Evolutionary conservation across 352 stramenopile species (phyloP), one percentile per base, ranked within the genome.

Genomic region (Phytopythium sindhum): DNA sequence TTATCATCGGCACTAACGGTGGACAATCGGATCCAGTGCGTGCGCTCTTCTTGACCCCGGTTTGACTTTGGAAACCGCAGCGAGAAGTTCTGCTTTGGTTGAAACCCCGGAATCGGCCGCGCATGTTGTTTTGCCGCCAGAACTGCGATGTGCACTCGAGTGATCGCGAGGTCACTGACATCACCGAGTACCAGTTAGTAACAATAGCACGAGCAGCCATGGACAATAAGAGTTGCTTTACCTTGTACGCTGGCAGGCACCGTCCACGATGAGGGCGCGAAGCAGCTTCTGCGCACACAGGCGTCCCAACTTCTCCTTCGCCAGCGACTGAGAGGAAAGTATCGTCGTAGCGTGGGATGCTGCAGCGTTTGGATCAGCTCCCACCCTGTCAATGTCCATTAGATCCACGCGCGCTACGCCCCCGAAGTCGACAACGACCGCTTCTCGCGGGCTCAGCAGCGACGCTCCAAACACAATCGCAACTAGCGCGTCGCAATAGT

Each of bases 241-340:
- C 65, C 53, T 63, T n/a, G 53, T 64, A 15, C 52, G 39, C 19
- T 62, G 64, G 35, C 71, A 41, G 17, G 64, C 67, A 17, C 57
- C 66, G 60, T 75, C 66, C 4, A 66, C 63, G 15, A 88, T 73
- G 8, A 91, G 55, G 37, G 62, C 63, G 53, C 80, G 80, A 31
- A 91, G 73, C 57, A 88, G 70, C 58, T 91, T 91, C 62, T 91
- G 80, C 5, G 72, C 64, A n/a, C 80, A 90, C 28, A 91, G 62
- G 0, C 61, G 70, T 29, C 68, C 50, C 29, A 82, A 23, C 57
- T 78, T 80, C 41, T 78, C 67, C 57, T 63, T 77, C 7, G 64
- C 21, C 58, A 70, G 66, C 6, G 44, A 39, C n/a, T 31, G 10
- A 19, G 41, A n/a, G 11, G 19, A 5, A 12, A 23, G 5, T 47